phyloP scores from a whole-genome alignment of 306 rosid species.

The Glycine latifolia region DNA sequence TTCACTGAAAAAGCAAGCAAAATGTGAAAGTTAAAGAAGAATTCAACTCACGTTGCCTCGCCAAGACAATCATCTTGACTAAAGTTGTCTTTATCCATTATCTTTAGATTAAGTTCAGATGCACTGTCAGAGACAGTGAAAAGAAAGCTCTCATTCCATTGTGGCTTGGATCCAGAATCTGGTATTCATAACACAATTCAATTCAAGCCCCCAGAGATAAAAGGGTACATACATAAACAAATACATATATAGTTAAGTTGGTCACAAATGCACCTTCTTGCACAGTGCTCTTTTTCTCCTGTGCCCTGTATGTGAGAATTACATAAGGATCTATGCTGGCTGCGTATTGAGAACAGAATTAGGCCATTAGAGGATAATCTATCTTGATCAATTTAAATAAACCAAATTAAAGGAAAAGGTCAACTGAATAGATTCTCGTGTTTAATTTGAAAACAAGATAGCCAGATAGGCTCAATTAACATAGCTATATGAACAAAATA shows the following conservation, averaged over 20 bases:
- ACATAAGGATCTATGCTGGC: constrained; percentile 59
- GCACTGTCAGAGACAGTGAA: constrained; percentile 53
- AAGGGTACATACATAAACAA: constrained; percentile 7
- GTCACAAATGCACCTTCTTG: constrained; percentile 44
- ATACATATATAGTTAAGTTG: neutral
- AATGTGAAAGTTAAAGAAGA: constrained; percentile 14
- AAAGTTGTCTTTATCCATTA: constrained; percentile 56
- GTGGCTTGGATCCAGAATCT: constrained; percentile 57
- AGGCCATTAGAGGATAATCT: neutral
- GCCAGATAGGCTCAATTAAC: constrained; percentile 14
- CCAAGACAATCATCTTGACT: constrained; percentile 53
- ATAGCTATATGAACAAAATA: constrained; percentile 11
- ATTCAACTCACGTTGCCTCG: constrained; percentile 51
- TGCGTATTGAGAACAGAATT: constrained; percentile 35
- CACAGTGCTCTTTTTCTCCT: constrained; percentile 57
- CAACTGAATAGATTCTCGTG: neutral
- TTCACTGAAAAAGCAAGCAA: constrained; percentile 3
- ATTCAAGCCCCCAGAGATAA: constrained; percentile 14
- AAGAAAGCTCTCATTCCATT: constrained; percentile 61
- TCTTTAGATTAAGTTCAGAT: constrained; percentile 48
- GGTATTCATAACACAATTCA: constrained; percentile 23
- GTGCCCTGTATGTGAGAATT: constrained; percentile 49
- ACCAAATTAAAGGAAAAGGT: constrained; percentile 28
- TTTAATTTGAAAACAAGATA: constrained; percentile 6
- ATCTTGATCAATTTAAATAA: neutral